Base-by-base conservation (phyloP, 768 basidiomycete genomes). In the Leccinum boreale region DNA sequence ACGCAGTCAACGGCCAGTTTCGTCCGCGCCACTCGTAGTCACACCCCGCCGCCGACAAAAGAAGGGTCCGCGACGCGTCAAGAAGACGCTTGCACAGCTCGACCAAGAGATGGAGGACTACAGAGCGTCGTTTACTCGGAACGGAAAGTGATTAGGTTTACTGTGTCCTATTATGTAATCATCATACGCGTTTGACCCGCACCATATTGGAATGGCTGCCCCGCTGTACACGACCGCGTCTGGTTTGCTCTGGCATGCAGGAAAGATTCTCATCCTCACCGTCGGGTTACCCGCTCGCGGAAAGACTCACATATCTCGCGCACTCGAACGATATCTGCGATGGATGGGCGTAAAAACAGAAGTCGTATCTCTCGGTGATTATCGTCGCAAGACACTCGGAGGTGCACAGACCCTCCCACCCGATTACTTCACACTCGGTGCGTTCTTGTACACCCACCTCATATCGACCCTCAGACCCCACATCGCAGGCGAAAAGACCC, bases 321-420 rank as follows among this genome's bases (percentile, higher is more conserved):
- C 96, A 7, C 81, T 98, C 12, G 96, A 98, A 72, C 85, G 97
- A n/a, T 99, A 99, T 74, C 82, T 99, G 1, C 82, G 94, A 72
- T 99, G 97, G 97, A 91, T 93, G 73, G 97, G 97, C 29, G 92
- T 99, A 54, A 98, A 96, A 74, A 96, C 94, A 0, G 85, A 89
- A 61, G 97, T 98, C 54, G 87, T 98, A 56, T 95, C 94, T 6
- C 78, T 99, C 10, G 97, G 97, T 21, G 97, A 99, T 74, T 94
- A 96, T 73, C 84, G 97, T 48, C 77, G 97, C 53, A 92, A 93
- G 79, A 84, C 86, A 0, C 77, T 98, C 15, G 97, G 97, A 8
- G 88, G 90, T 0, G 90, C 94, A 0, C 83, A 93, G 74, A 86
- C 87, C 50, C 78, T 99, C 5, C 97, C 97, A 0, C 76, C 86